Evolutionary conservation across 768 basidiomycete genomes (phyloP), one percentile per base, ranked within the genome.

Genomic region (Panaeolus cyanescens): DNA sequence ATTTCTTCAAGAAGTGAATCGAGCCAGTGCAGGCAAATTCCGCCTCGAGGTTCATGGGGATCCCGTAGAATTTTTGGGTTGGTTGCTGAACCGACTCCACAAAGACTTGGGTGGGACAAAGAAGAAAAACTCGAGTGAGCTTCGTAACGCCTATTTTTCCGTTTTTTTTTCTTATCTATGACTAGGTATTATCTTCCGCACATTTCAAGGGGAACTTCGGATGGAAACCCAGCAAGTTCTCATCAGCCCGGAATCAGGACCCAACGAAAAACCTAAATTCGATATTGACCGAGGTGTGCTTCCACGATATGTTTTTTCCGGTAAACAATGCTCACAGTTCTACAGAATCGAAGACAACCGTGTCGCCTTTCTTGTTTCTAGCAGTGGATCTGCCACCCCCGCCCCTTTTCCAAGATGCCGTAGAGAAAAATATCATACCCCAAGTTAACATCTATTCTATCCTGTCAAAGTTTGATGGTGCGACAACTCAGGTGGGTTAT

Each of bases 391-490:
- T 99, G 25, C 97, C 97, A 17, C 92, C 97, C 0, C 95, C 95
- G n/a, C 97, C 96, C 15, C 78, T 99, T 36, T 99, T 99, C 76
- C 96, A 98, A 76, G 96, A 98, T 71, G 78, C 92, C 4, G 85
- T 96, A 50, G 95, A 97, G 79, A 97, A 97, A 79, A 98, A 99
- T 73, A 99, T 99, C 72, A 97, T 99, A 65, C 97, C 97, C 32
- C 97, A 99, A 82, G 93, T 97, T 62, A 91, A 90, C 50, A 88
- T 99, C 60, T 87, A 95, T 61, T 88, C 89, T 10, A 89, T 99
- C 30, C 82, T 99, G 22, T 84, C 91, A 19, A 99, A 99, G 75
- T 99, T 95, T 75, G 94, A 99, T 74, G 97, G 97, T 13, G 80
- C 78, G 65, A 92, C 91, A 3, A 92, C 95, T 15, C 94, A 96